A percentile compares a stretch with the other conserved stretches of the same genome.
phyloP scores from a whole-genome alignment of 805 yeast genomes.

The Hanseniaspora meyeri region DNA sequence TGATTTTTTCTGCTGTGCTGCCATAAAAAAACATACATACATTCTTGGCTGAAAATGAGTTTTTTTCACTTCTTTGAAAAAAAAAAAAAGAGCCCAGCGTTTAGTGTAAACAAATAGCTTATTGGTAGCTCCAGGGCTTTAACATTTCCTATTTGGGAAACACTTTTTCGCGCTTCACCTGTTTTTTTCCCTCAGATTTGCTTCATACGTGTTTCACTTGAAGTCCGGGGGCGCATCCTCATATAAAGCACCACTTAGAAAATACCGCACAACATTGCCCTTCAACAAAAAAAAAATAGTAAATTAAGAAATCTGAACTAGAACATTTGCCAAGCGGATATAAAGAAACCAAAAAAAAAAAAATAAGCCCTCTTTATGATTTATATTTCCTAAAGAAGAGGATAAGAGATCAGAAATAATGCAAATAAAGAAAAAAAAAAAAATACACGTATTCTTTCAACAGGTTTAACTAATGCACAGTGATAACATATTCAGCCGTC shows the following conservation, averaged over 20 bases:
- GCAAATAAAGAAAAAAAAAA: not conserved
- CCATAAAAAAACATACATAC: not conserved
- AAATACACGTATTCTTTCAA: not conserved
- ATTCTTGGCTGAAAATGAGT: too few species aligned
- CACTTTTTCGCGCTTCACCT: too few species aligned
- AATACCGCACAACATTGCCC: not conserved
- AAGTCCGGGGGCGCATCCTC: not conserved
- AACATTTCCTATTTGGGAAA: not conserved
- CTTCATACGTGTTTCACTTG: not conserved
- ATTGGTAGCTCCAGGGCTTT: not conserved
- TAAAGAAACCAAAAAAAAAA: not conserved
- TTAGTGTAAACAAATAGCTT: not conserved
- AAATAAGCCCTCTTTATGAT: not conserved
- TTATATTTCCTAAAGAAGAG: not conserved
- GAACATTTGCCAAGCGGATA: not conserved
- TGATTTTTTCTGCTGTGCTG: not conserved
- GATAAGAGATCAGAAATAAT: not conserved
- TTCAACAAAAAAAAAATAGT: too few species aligned
- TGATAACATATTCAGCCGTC: too few species aligned
- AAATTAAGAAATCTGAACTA: too few species aligned
- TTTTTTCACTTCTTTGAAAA: too few species aligned
- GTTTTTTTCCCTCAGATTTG: not conserved
- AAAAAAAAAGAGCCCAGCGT: not conserved
- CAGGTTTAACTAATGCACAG: not conserved
- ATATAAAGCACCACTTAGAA: not conserved